These are phyloP conservation scores for Chaetomium olivaceum DNA, from an alignment of 2,329 filamentous ascomycete genomes.

Conservation along the genomic window DNA sequence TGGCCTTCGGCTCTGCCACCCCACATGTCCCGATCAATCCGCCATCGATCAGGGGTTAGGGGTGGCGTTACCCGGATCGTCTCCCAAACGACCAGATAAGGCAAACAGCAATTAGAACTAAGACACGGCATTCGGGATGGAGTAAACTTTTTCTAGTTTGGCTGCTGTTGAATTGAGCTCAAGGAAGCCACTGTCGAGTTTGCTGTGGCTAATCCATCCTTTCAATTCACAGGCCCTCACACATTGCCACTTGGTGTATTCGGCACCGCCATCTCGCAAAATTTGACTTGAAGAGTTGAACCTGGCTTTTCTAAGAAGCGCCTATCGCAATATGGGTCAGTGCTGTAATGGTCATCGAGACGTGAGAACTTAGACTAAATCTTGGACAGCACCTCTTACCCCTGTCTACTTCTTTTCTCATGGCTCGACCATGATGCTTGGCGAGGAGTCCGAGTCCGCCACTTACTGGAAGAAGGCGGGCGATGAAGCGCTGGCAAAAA, in stretches of 20 bases:
- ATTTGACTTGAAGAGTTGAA: neutral
- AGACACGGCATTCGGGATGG: neutral
- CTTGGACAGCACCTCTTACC: slow-evolving; percentile 4
- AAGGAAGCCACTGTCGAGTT: neutral
- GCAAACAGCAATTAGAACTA: neutral
- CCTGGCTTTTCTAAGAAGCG: neutral
- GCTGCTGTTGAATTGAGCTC: neutral
- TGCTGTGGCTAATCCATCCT: neutral
- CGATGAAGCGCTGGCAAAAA: slow-evolving; percentile 58
- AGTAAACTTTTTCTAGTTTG: neutral
- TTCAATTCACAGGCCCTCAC: neutral
- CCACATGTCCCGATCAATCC: neutral
- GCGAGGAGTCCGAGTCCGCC: slow-evolving; percentile 61
- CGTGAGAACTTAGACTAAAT: neutral
- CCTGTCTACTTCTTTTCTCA: slow-evolving; percentile 69
- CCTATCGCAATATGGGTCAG: neutral
- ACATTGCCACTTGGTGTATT: neutral
- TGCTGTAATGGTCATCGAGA: neutral
- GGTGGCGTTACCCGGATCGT: neutral
- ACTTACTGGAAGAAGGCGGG: slow-evolving; percentile 67
- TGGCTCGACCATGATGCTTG: slow-evolving; percentile 72
- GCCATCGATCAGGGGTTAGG: neutral
- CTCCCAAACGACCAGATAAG: neutral
- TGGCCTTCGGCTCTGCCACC: slow-evolving; percentile 2
- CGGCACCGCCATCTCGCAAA: neutral